Percentiles rank a stretch among this genome's conserved stretches.
phyloP scores from a whole-genome alignment of 2,329 filamentous ascomycete genomes.

The Lecanicillium sp. region DNA sequence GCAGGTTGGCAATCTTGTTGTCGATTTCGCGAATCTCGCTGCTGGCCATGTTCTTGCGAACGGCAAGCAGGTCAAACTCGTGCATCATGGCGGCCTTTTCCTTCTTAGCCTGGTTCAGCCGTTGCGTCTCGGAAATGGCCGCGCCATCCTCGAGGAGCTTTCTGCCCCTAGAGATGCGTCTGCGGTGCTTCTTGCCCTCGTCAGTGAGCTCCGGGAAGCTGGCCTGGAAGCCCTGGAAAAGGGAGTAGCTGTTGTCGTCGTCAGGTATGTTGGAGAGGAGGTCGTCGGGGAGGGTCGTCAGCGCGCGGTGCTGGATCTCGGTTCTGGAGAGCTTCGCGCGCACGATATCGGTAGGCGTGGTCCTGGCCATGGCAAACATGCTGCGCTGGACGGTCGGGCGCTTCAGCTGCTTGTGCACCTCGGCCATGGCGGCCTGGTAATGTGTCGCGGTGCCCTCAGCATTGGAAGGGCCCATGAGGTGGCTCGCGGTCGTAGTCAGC shows the following conservation, averaged over 20 bases:
- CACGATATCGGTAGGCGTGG: conserved; percentile 88
- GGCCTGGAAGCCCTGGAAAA: conserved; percentile 95
- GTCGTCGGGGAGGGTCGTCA: conserved; percentile 85
- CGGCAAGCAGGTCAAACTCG: conserved; percentile 80
- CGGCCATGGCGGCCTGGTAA: conserved; percentile 82
- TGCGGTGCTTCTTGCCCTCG: conserved; percentile 62
- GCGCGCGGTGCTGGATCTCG: conserved; percentile 90
- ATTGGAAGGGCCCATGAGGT: conserved; percentile 68
- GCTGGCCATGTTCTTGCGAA: conserved; percentile 96
- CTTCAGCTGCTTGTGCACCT: conserved; percentile 83
- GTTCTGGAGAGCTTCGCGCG: conserved; percentile 82
- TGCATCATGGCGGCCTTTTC: conserved; percentile 77
- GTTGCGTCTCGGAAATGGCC: conserved; percentile 47
- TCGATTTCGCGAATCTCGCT: conserved; percentile 95
- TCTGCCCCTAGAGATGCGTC: conserved; percentile 66
- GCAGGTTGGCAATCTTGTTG: conserved; percentile 89
- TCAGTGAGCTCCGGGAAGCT: conserved; percentile 69
- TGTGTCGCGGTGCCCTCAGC: conserved; percentile 50
- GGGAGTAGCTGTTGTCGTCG: conserved; percentile 75
- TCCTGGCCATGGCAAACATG: conserved; percentile 85
- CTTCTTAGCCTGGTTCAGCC: conserved; percentile 68
- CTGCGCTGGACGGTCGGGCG: conserved; percentile 79
- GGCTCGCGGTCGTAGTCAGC: conserved; percentile 86
- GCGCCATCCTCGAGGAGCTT: conserved; percentile 66
- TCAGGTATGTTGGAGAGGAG: conserved; percentile 86